A percentile compares a stretch with the other conserved stretches of the same genome.
These are phyloP conservation scores for Beauveria rudraprayagi DNA, from an alignment of 2,329 filamentous ascomycete genomes.

Conservation along the genomic window DNA sequence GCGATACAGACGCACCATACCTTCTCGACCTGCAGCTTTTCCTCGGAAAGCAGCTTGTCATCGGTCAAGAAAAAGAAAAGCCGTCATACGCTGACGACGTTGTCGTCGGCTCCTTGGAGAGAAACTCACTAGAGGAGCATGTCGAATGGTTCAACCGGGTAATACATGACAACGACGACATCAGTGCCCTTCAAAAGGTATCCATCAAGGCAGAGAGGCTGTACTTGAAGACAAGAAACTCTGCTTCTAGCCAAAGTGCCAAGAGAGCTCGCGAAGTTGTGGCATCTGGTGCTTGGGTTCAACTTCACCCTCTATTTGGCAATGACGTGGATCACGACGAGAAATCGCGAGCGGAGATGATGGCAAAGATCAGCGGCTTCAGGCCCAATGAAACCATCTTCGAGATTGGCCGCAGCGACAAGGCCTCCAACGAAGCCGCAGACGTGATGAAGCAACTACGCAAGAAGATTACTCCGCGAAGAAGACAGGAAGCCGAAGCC, in stretches of 20 bases:
- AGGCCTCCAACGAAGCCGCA: constrained; percentile 56
- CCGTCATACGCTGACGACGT: constrained; percentile 76
- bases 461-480: constrained; percentile 58
- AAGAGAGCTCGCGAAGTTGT: constrained; percentile 77
- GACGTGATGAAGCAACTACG: constrained; percentile 69
- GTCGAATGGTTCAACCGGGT: constrained; percentile 80
- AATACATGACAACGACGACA: constrained; percentile 65
- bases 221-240: constrained; percentile 82
- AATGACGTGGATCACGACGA: constrained; percentile 58
- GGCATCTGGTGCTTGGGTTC: constrained; percentile 58
- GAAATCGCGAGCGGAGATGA: constrained; percentile 72
- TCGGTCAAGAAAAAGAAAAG: constrained; percentile 58
- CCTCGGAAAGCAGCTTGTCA: constrained; percentile 71
- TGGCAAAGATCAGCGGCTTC: constrained; percentile 81
- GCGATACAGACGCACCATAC: constrained; percentile 83
- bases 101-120: constrained; percentile 66
- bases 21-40: constrained; percentile 91
- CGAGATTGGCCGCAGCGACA: constrained; percentile 72
- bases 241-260: constrained; percentile 83
- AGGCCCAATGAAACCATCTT: constrained; percentile 93
- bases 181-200: constrained; percentile 62
- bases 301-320: constrained; percentile 75
- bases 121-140: constrained; percentile 64
- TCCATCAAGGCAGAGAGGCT: constrained; percentile 85
- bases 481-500: constrained; percentile 29